Conservation (phyloP, 306 rosid genomes). For the Carpinus viminea region DNA sequence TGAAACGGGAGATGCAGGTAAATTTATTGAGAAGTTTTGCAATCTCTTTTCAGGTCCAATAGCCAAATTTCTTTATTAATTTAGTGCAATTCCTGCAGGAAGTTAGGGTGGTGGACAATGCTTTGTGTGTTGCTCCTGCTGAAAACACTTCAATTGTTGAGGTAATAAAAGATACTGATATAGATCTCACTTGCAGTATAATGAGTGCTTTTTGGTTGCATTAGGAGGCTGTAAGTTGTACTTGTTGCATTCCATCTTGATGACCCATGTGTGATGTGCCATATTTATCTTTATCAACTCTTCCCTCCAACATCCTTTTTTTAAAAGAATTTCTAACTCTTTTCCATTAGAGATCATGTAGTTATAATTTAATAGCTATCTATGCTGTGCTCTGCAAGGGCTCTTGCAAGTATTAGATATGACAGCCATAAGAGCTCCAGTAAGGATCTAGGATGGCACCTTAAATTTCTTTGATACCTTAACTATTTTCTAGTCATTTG, state of each 20-base stretch:
- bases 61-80: constrained; percentile 23
- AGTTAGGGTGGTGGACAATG: constrained; percentile 55
- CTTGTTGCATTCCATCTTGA: background rate
- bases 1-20: constrained; percentile 55
- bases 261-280: no score
- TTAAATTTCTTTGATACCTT: constrained; percentile 7
- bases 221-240: background rate
- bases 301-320: background rate
- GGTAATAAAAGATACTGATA: constrained; percentile 36
- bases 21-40: constrained; percentile 9
- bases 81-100: constrained; percentile 55
- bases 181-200: background rate
- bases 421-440: background rate
- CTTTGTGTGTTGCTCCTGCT: constrained; percentile 47
- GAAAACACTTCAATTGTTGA: constrained; percentile 45
- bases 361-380: background rate
- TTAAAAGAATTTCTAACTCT: background rate
- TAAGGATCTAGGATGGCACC: constrained; percentile 6
- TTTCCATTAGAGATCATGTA: background rate
- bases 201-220: background rate
- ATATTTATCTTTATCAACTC: background rate
- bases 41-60: constrained; percentile 4
- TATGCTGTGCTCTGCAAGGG: background rate
- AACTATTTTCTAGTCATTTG: background rate
- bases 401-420: background rate